A percentile compares a stretch with the other conserved stretches of the same genome.
These are phyloP conservation scores for Sungouiella thailandica DNA, from an alignment of 805 yeast species.

Conservation along the genomic window DNA sequence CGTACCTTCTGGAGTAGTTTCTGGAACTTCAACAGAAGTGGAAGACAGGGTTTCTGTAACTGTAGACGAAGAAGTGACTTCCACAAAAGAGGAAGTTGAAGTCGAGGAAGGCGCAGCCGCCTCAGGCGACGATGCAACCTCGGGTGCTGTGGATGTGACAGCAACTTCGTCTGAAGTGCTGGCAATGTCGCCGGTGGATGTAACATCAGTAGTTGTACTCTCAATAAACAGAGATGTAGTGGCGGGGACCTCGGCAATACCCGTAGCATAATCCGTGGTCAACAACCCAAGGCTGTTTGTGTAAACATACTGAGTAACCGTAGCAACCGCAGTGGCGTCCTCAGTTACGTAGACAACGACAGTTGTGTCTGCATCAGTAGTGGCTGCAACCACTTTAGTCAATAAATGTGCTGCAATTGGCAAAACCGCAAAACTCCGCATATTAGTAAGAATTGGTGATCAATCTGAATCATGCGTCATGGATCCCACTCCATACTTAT, in stretches of 20 bases:
- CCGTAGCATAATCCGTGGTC: constrained; percentile 23
- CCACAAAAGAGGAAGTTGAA: background rate
- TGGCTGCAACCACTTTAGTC: constrained; percentile 6
- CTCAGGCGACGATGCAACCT: constrained; percentile 5
- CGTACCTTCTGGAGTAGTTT: constrained; percentile 1
- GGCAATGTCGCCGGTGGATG: too few species aligned
- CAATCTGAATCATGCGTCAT: too few species aligned
- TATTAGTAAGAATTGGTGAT: too few species aligned
- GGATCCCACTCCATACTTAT: too few species aligned
- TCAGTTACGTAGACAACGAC: constrained; percentile 17
- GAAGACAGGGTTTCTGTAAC: too few species aligned
- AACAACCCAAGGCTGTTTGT: constrained; percentile 23
- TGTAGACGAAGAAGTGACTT: constrained; percentile 1
- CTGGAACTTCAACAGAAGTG: too few species aligned
- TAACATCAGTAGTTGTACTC: too few species aligned
- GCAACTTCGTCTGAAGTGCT: too few species aligned
- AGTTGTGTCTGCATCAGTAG: constrained; percentile 12
- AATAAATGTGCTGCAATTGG: too few species aligned
- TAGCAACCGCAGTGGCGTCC: constrained; percentile 17
- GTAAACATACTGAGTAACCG: constrained; percentile 29
- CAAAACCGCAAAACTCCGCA: too few species aligned
- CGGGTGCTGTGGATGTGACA: too few species aligned
- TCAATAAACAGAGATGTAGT: too few species aligned
- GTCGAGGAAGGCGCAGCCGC: background rate
- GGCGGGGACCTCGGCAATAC: constrained; percentile 10